Evolutionary conservation across 345 rosid species (phyloP).

Genomic region (Brassica nigra): DNA sequence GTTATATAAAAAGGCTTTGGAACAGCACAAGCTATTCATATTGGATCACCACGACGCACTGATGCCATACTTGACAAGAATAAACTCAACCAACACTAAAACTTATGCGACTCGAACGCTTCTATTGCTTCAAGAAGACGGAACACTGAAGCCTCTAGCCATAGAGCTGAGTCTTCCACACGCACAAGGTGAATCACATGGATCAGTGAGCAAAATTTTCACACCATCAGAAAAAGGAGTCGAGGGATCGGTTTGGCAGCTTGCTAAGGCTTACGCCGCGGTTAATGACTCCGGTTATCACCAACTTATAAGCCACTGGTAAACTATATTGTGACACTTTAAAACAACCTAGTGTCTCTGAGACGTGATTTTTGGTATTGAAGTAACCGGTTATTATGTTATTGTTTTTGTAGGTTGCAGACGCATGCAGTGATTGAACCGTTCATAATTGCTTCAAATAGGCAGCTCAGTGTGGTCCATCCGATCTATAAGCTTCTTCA

Average conservation of each 20-base stretch:
- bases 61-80: constrained; percentile 67
- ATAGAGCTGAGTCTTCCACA: constrained; percentile 91
- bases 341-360: neutral
- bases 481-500: constrained; percentile 85
- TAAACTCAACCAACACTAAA: constrained; percentile 80
- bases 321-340: constrained; percentile 30
- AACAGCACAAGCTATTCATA: constrained; percentile 60
- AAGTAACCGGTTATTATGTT: neutral
- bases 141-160: constrained; percentile 73
- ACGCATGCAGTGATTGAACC: constrained; percentile 95
- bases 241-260: constrained; percentile 76
- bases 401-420: constrained; percentile 57
- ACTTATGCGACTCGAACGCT: constrained; percentile 81
- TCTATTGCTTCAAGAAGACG: constrained; percentile 67
- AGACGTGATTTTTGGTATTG: neutral
- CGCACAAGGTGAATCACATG: constrained; percentile 69
- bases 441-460: constrained; percentile 70
- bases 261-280: constrained; percentile 88
- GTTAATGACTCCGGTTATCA: constrained; percentile 92
- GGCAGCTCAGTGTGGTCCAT: constrained; percentile 81
- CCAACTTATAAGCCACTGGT: constrained; percentile 94
- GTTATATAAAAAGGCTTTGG: constrained; percentile 54
- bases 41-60: constrained; percentile 80
- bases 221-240: constrained; percentile 64
- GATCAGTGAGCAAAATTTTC: constrained; percentile 73